phyloP scores from a whole-genome alignment of 306 rosid genomes.

The Arachis hypogaea region DNA sequence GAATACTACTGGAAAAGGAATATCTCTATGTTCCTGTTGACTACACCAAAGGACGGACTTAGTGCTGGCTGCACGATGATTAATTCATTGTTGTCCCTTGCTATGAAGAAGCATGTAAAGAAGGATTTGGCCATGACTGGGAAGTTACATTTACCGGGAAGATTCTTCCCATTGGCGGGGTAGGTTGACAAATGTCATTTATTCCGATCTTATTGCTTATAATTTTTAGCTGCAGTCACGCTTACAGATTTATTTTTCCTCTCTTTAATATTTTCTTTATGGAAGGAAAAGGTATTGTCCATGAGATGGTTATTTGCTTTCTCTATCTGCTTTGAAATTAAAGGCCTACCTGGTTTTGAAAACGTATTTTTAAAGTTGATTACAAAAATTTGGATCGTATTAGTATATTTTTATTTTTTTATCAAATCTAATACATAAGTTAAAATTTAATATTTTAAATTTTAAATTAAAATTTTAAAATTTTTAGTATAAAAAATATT shows the following conservation, averaged over 20 bases:
- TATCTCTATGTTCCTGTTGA: slow-evolving; percentile 98
- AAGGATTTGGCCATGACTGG: slow-evolving; percentile 96
- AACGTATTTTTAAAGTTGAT: no score
- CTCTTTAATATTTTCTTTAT: slow-evolving; percentile 9
- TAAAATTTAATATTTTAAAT: no score
- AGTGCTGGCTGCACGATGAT: slow-evolving; percentile 99
- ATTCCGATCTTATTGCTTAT: slow-evolving; percentile 23
- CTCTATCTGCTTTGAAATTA: slow-evolving; percentile 8
- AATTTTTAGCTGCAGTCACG: slow-evolving; percentile 17
- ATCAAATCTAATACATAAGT: no score
- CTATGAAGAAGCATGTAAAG: slow-evolving; percentile 85
- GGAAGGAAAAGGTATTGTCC: neutral
- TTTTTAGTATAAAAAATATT: no score
- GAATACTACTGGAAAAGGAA: slow-evolving; percentile 61
- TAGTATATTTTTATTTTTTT: no score
- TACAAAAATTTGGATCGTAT: no score
- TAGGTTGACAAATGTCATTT: slow-evolving; percentile 45
- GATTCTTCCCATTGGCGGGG: slow-evolving; percentile 99
- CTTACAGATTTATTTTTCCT: neutral
- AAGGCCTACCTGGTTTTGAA: no score
- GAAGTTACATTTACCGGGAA: slow-evolving; percentile 97
- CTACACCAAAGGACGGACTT: slow-evolving; percentile 99
- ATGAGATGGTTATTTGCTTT: slow-evolving; percentile 13
- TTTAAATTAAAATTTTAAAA: no score
- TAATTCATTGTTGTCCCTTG: slow-evolving; percentile 87